Base-by-base conservation (phyloP, 805 yeast genomes). In the Saccharomycopsis fermentans region DNA sequence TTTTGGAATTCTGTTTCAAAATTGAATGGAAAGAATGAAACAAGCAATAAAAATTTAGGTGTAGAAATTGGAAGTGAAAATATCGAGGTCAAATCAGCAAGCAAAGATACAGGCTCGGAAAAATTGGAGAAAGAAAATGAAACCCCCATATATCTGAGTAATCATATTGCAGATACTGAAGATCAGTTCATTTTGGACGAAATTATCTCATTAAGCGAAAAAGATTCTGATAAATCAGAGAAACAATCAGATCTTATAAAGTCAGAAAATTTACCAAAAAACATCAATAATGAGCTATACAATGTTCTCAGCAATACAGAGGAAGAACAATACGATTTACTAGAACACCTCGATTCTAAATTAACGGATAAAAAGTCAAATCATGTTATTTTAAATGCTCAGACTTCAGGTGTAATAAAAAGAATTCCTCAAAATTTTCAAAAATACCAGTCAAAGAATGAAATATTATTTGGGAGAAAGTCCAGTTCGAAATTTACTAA, bases 351-450 rank as follows among this genome's bases (percentile, higher is more conserved):
- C 11, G 17, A 43, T 19, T 43, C 50, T 9, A 43, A 43, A 11
- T 14, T 43, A 21, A 3, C 29, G 21, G 50, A 43, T 43, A 43
- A 43, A 24, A 43, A 21, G 6, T 43, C 50, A 21, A 43, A 43
- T 43, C 50, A 24, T 21, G 50, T 43, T 2, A 43, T 43, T 21
- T 37, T 54, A 11, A 29, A 36, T 37, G 39, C 47, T 3, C 55
- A 39, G 17, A 54, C 27, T 16, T 9, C 55, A 14, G 55, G 55
- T 26, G 55, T 54, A 1, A 54, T 54, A 16, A 54, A 54, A 36
- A 54, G 17, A 16, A 16, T 36, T 21, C 50, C 55, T 6, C n/a
- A 43, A 6, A 43, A 43, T 24, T 43, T 43, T n/a, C 50, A 43
- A 43, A 43, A 43, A n/a, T 43, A 43, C 29, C 50, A 43, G 24